Percentiles rank a stretch among this genome's conserved stretches.
phyloP scores from a whole-genome alignment of 208 protist genomes.

The Naegleria gruberi region DNA sequence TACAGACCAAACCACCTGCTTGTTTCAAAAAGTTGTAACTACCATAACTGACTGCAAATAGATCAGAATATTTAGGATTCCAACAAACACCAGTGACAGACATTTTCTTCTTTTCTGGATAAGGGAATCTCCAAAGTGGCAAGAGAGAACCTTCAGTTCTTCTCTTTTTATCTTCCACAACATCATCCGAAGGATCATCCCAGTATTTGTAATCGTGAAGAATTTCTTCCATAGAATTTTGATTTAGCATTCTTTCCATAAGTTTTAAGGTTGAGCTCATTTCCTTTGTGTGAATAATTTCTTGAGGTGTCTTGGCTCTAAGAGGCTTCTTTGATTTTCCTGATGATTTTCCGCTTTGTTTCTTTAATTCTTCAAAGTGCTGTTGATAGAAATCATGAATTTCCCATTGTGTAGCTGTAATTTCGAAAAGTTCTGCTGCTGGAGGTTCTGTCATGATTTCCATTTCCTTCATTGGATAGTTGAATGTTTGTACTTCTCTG shows the following conservation, averaged over 20 bases:
- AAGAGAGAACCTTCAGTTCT: conserved; percentile 79
- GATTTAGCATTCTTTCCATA: conserved; percentile 93
- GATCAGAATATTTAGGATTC: conserved; percentile 84
- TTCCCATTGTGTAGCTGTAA: conserved; percentile 78
- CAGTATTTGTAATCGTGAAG: conserved; percentile 93
- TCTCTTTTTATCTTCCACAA: conserved; percentile 46
- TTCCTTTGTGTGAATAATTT: conserved; percentile 52
- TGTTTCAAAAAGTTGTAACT: conserved; percentile 94
- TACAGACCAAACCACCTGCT: conserved; percentile 76
- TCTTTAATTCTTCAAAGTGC: conserved; percentile 70
- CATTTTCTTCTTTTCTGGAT: conserved; percentile 65
- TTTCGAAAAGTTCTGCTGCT: conserved; percentile 67
- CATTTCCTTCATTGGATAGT: conserved; percentile 63
- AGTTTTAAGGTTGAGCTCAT: conserved; percentile 67
- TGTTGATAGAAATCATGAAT: conserved; percentile 90
- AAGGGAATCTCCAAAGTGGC: conserved; percentile 88
- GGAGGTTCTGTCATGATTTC: conserved; percentile 80
- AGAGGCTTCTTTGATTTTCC: conserved; percentile 34
- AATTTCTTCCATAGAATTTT: conserved; percentile 91
- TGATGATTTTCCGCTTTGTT: conserved; percentile 26
- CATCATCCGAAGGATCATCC: conserved; percentile 86
- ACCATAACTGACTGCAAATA: conserved; percentile 93
- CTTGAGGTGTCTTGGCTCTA: conserved; percentile 27
- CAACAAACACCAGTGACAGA: conserved; percentile 83
- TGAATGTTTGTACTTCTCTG: conserved; percentile 89